These are phyloP conservation scores for Nemania sp. DNA, from an alignment of 2,329 filamentous ascomycete species.

Conservation along the genomic window DNA sequence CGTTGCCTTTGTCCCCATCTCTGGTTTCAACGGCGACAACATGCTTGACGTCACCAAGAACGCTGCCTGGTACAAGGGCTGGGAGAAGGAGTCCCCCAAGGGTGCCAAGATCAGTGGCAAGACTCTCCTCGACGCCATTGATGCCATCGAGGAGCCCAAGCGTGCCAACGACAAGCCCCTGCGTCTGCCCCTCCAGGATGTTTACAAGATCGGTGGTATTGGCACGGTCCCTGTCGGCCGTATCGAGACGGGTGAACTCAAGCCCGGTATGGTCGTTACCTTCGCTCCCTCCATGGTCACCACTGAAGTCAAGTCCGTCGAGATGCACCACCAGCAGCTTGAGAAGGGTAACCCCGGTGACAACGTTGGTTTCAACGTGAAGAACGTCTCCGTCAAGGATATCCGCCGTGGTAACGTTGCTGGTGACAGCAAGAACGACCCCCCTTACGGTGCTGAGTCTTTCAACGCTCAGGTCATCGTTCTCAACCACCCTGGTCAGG, in stretches of 20 bases:
- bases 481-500: conserved; percentile 99
- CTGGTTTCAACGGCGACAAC: conserved; percentile 99
- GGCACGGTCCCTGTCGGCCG: conserved; percentile 99
- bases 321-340: conserved; percentile 99
- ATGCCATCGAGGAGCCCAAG: conserved; percentile 88
- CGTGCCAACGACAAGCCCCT: conserved; percentile 99
- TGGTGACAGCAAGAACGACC: conserved; percentile 99
- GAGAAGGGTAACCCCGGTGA: conserved; percentile 93
- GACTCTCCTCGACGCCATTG: conserved; percentile 99
- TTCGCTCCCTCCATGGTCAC: conserved; percentile 98
- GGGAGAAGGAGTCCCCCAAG: conserved; percentile 90
- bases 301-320: conserved; percentile 99
- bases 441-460: conserved; percentile 81
- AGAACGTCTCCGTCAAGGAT: conserved; percentile 99
- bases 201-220: conserved; percentile 99
- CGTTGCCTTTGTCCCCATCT: conserved; percentile 99
- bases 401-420: conserved; percentile 99
- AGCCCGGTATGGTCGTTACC: conserved; percentile 91
- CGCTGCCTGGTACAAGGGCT: conserved; percentile 99
- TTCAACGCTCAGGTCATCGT: conserved; percentile 99
- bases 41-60: conserved; percentile 90
- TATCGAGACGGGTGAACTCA: conserved; percentile 99
- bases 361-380: conserved; percentile 99
- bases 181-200: conserved; percentile 99
- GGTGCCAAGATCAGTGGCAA: conserved; percentile 83